Evolutionary conservation across 2,329 filamentous ascomycete genomes (phyloP).

Genomic region (Teratosphaeria nubilosa): DNA sequence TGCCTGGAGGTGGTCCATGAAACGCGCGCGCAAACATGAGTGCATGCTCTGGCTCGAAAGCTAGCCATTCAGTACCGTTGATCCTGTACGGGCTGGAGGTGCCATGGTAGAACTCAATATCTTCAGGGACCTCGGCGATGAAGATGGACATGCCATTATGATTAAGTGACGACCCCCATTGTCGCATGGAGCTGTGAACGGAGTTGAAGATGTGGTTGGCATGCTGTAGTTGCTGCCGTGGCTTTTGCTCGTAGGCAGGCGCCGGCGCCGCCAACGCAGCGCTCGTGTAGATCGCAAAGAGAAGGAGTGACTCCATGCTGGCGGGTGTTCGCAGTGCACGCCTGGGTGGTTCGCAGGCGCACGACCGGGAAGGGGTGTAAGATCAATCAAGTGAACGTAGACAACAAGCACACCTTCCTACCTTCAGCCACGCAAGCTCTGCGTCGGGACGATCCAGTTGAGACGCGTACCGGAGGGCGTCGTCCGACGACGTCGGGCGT

Average conservation of each 20-base stretch:
- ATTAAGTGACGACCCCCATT: conserved; percentile 62
- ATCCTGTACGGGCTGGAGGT: conserved; percentile 37
- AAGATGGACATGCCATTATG: conserved; percentile 71
- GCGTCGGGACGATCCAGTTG: neutral
- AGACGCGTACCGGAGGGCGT: neutral
- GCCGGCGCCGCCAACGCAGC: neutral
- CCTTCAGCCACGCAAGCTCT: neutral
- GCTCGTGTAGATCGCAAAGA: neutral
- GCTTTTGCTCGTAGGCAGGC: neutral
- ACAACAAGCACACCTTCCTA: neutral
- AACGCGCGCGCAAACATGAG: conserved; percentile 47
- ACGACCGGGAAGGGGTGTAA: neutral
- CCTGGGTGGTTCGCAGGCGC: neutral
- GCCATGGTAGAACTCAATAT: conserved; percentile 60
- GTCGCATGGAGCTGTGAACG: conserved; percentile 29
- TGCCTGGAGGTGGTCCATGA: conserved; percentile 7
- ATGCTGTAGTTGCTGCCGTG: neutral
- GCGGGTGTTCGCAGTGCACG: too few relatives aligned
- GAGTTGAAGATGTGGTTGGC: conserved; percentile 5
- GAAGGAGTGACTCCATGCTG: neutral
- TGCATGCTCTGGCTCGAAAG: conserved; percentile 68
- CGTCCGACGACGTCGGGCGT: too few relatives aligned
- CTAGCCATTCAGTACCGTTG: conserved; percentile 56
- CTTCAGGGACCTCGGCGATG: conserved; percentile 52
- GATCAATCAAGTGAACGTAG: neutral